Conservation (phyloP, 805 yeast genomes). For the Suhomyces sp. region DNA sequence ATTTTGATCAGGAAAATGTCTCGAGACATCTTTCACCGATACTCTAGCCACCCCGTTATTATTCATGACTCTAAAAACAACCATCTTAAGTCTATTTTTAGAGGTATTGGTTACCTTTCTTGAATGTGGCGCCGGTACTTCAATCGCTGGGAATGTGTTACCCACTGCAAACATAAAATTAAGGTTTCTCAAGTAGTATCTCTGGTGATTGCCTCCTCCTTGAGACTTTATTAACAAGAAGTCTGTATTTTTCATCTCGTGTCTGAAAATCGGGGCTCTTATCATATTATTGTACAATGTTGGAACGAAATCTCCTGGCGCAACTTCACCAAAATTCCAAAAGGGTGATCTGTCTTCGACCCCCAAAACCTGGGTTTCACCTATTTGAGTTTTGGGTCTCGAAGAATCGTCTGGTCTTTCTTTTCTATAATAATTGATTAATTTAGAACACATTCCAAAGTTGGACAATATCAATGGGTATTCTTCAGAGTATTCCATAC, state of each 20-base stretch:
- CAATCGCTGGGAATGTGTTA: conserved; percentile 88
- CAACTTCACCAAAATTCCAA: conserved; percentile 98
- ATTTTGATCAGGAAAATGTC: conserved; percentile 94
- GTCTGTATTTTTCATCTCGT: conserved; percentile 74
- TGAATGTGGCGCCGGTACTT: conserved; percentile 96
- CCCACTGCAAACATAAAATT: conserved; percentile 84
- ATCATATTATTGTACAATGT: conserved; percentile 88
- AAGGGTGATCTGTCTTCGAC: conserved; percentile 95
- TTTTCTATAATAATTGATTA: conserved; percentile 90
- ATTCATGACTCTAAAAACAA: conserved; percentile 84
- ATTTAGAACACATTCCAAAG: conserved; percentile 93
- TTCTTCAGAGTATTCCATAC: conserved; percentile 90
- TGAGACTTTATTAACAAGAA: conserved; percentile 76
- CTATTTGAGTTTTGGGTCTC: conserved; percentile 83
- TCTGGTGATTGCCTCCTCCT: conserved; percentile 71
- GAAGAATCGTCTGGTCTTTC: conserved; percentile 73
- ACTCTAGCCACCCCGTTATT: conserved; percentile 69
- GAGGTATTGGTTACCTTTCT: conserved; percentile 92
- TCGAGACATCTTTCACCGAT: conserved; percentile 80
- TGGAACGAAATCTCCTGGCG: conserved; percentile 90
- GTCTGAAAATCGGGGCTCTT: conserved; percentile 90
- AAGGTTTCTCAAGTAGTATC: conserved; percentile 65
- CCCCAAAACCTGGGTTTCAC: conserved; percentile 95
- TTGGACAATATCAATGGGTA: conserved; percentile 77
- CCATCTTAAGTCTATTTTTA: conserved; percentile 88